A percentile compares a stretch with the other conserved stretches of the same genome.
phyloP scores from a whole-genome alignment of 371 early-diverging fungal species.

The Nematocida displodere region DNA sequence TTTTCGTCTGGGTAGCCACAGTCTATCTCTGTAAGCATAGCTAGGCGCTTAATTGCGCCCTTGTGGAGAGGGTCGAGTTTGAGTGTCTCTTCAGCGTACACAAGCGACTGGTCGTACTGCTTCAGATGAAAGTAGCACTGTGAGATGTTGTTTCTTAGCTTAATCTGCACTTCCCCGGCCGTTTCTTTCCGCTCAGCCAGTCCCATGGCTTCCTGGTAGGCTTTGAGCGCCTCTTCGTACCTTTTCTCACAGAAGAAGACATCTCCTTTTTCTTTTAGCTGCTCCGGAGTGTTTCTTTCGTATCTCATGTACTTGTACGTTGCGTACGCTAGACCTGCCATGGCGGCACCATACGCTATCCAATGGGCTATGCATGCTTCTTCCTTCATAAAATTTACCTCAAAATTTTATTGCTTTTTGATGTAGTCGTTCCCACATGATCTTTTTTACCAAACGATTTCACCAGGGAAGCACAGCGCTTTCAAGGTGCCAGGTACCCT shows the following conservation, averaged over 20 bases:
- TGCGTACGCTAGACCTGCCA: constrained; percentile 19
- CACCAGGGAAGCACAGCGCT: too few species aligned
- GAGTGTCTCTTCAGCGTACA: constrained; percentile 6
- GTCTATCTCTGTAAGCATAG: constrained; percentile 7
- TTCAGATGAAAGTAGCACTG: constrained; percentile 16
- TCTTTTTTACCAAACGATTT: too few species aligned
- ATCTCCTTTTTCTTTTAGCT: constrained; percentile 43
- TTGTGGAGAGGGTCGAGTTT: constrained; percentile 1
- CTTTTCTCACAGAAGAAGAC: neutral
- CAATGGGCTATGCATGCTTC: too few species aligned
- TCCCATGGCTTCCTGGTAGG: constrained; percentile 10
- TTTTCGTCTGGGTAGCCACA: constrained; percentile 26
- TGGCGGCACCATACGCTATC: too few species aligned
- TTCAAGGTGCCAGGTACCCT: too few species aligned
- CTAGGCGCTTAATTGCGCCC: constrained; percentile 26
- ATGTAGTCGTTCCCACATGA: too few species aligned
- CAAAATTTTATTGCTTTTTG: too few species aligned
- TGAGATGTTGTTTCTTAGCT: constrained; percentile 30
- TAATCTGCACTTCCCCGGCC: neutral
- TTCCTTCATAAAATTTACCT: too few species aligned
- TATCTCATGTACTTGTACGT: constrained; percentile 22
- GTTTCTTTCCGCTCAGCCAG: neutral
- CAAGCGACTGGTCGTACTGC: neutral
- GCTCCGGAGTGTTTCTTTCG: constrained; percentile 2
- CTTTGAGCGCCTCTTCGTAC: constrained; percentile 9